A percentile compares a stretch with the other conserved stretches of the same genome.
These are phyloP conservation scores for Striga hermonthica DNA, from an alignment of 305 asterid genomes.

Conservation along the genomic window DNA sequence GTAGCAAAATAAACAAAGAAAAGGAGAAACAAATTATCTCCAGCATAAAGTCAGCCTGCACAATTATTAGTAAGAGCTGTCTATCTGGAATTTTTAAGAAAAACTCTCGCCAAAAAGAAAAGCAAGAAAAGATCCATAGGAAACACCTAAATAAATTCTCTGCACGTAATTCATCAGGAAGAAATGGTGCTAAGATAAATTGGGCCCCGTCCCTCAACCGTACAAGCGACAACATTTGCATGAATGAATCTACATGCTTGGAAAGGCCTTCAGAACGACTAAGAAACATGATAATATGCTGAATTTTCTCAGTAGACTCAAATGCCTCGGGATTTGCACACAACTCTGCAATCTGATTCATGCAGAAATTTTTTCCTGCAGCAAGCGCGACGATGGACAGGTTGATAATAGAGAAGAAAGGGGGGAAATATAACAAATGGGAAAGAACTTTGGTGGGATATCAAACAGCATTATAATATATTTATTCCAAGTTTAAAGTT, in stretches of 20 bases:
- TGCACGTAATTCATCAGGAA: conserved; percentile 59
- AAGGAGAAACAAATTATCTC: conserved; percentile 7
- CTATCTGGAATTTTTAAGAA: conserved; percentile 7
- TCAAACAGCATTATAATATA: conserved; percentile 5
- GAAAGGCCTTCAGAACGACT: conserved; percentile 83
- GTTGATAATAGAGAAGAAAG: conserved; percentile 17
- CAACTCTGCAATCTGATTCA: conserved; percentile 71
- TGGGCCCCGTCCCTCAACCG: conserved; percentile 61
- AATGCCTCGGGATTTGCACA: conserved; percentile 49
- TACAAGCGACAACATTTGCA: conserved; percentile 77
- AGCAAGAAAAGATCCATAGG: no score
- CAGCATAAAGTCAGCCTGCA: conserved; percentile 3
- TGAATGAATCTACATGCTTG: conserved; percentile 77
- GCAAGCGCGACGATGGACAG: conserved; percentile 28
- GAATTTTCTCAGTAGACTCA: conserved; percentile 66
- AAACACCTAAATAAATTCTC: conserved; percentile 69
- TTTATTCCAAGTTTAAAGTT: conserved; percentile 12
- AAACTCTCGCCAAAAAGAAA: not conserved
- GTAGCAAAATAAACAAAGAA: conserved; percentile 31
- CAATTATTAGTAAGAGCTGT: conserved; percentile 10
- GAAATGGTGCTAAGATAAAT: conserved; percentile 69
- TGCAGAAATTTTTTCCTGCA: conserved; percentile 86
- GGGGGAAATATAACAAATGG: not conserved
- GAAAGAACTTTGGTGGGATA: conserved; percentile 1
- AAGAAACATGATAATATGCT: conserved; percentile 67